Evolutionary conservation across 495 filamentous ascomycete genomes (phyloP), one percentile per base, ranked within the genome.

Genomic region (Tirmania nivea): DNA sequence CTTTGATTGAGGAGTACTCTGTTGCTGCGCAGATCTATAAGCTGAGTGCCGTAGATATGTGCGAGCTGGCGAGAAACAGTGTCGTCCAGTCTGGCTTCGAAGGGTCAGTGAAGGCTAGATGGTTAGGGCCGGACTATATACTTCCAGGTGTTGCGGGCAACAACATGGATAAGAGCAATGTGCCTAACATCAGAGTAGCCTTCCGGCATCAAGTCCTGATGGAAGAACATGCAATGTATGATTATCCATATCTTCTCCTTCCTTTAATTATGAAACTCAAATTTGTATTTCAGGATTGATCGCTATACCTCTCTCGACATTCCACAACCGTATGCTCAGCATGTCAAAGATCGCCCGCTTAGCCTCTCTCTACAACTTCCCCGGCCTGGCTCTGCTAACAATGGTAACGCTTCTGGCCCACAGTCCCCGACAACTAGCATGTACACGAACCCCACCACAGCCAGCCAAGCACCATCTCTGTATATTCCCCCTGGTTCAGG

Each of bases 21-120:
- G 90, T 97, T 17, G 90, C 90, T 19, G 90, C 90, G 10, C 90
- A 97, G 68, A 97, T 97, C 49, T 97, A 95, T 69, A 95, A 95
- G 68, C 77, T 97, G 21, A 92, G 80, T 65, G 84, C 87, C 16
- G 89, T 95, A 7, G 90, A 97, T 65, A 97, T 97, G 90, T 96
- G 92, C 63, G 90, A 97, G 69, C 71, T 97, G 35, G 90, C 90
- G 4, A 92, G 89, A 67, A 87, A 95, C 67, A 94, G 86, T 12
- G 90, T 97, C 35, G 75, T 77, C 58, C 90, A 97, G 63, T 92
- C 86, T 66, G 90, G 90, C 17, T 97, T 94, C 60, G 90, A 97
- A 65, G 73, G 81, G 61, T 73, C 77, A 16, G 66, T 96, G 57
- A 97, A 95, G 69, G 78, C 84, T 57, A 75, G 83, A 64, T 97